phyloP scores from a whole-genome alignment of 2,329 filamentous ascomycete genomes.

The Simplicillium sp. region DNA sequence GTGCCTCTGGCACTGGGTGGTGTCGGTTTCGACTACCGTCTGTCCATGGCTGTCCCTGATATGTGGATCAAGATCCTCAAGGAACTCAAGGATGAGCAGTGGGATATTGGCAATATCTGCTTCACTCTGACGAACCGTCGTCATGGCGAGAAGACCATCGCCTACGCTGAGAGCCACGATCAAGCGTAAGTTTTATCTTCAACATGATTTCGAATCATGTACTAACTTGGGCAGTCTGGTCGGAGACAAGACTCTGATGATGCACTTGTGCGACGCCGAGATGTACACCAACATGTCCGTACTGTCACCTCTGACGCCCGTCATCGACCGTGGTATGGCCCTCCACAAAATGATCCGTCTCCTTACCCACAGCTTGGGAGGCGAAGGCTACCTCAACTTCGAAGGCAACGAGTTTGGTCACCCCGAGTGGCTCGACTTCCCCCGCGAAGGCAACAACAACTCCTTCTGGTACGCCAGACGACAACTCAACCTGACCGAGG shows the following conservation, averaged over 20 bases:
- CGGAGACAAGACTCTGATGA: conserved; percentile 92
- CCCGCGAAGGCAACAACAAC: conserved; percentile 83
- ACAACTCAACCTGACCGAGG: conserved; percentile 87
- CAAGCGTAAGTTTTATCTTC: conserved; percentile 64
- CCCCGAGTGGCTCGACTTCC: conserved; percentile 98
- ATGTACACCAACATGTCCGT: conserved; percentile 97
- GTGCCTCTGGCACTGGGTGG: conserved; percentile 77
- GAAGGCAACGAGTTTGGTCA: conserved; percentile 99
- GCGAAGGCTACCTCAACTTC: conserved; percentile 97
- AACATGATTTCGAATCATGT: conserved; percentile 10
- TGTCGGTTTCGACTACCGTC: conserved; percentile 91
- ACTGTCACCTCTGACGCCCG: conserved; percentile 71
- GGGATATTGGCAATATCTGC: conserved; percentile 79
- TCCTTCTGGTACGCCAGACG: conserved; percentile 91
- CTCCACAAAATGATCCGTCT: conserved; percentile 97
- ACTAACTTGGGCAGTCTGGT: conserved; percentile 55
- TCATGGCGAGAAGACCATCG: conserved; percentile 96
- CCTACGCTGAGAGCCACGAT: conserved; percentile 94
- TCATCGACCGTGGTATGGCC: conserved; percentile 83
- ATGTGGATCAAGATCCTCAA: conserved; percentile 99
- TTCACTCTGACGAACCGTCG: conserved; percentile 87
- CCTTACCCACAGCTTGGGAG: conserved; percentile 81
- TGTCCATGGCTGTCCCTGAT: conserved; percentile 96
- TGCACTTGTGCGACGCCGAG: conserved; percentile 96
- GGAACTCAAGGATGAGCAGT: conserved; percentile 81